Base-by-base conservation (phyloP, 352 stramenopile species). In the Phytophthora boehmeriae region DNA sequence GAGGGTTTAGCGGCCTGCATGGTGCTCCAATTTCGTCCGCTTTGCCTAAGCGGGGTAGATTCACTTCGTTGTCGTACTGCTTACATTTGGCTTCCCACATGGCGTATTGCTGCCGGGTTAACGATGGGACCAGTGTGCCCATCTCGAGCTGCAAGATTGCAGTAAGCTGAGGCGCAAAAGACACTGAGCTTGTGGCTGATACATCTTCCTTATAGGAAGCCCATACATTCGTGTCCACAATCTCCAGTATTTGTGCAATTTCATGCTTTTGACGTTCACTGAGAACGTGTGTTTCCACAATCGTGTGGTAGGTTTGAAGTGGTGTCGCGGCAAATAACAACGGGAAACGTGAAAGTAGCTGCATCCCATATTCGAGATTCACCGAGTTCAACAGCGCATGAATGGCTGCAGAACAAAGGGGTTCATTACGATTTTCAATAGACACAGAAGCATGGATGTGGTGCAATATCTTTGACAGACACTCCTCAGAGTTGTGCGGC, bases 201-300 rank as follows among this genome's bases (percentile, higher is more conserved):
- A 82, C 76, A 30, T 81, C 69, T 50, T 91, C 73, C 43, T 93
- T 89, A 54, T 90, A 93, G 2, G 86, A 83, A 14, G 78, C 74
- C 86, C 88, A 96, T 2, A 92, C 74, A 25, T 92, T 87, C 4
- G 86, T 92, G 50, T 95, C 86, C 28, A 94, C 82, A 27, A 81
- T 79, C 56, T 96, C 88, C 17, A 96, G 69, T 63, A 93, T 88
- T 34, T 82, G 77, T 28, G 76, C 66, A 14, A 93, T 73, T 44
- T 92, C 77, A 44, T 88, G 56, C 8, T 80, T 75, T 51, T 93
- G 84, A 19, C 76, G 79, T 46, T 89, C 71, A 14, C 66, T 88
- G 1, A 96, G 71, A 9, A 87, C 71, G 52, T 92, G 76, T 8
- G 76, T 75, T 54, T 92, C 83, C 14, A 95, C 70, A 48, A 93